These are phyloP conservation scores for Xenosphaeropsis pyriputrescens DNA, from an alignment of 2,329 filamentous ascomycete genomes.

Conservation along the genomic window DNA sequence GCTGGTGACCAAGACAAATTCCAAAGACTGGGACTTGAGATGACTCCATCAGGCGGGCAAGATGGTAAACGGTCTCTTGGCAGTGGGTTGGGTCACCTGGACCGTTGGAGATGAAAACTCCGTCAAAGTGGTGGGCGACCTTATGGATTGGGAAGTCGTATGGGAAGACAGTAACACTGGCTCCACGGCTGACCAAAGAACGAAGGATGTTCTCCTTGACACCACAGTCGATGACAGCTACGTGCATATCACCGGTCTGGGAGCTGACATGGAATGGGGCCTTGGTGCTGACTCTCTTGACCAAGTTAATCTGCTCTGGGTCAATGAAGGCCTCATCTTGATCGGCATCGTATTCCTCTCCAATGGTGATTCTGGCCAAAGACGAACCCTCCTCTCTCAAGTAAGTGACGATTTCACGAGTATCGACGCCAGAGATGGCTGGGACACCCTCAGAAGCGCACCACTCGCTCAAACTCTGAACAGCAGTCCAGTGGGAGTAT, in stretches of 20 bases:
- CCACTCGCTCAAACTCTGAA: conserved; percentile 87
- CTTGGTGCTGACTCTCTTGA: conserved; percentile 94
- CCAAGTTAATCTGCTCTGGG: conserved; percentile 90
- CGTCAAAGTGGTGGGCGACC: conserved; percentile 93
- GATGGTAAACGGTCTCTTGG: conserved; percentile 85
- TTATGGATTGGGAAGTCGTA: conserved; percentile 98
- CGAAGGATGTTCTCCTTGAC: conserved; percentile 99
- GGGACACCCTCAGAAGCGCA: conserved; percentile 93
- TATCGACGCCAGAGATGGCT: conserved; percentile 93
- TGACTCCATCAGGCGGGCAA: conserved; percentile 78
- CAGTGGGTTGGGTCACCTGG: conserved; percentile 97
- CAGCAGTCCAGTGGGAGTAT: conserved; percentile 98
- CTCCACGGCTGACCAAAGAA: conserved; percentile 80
- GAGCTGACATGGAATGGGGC: conserved; percentile 91
- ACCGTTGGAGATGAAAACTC: conserved; percentile 97
- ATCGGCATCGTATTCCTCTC: conserved; percentile 96
- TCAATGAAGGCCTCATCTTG: conserved; percentile 95
- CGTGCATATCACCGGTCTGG: conserved; percentile 68
- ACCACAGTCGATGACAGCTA: conserved; percentile 93
- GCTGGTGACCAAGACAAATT: conserved; percentile 94
- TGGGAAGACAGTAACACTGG: conserved; percentile 86
- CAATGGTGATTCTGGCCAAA: conserved; percentile 83
- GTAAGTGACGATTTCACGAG: conserved; percentile 88
- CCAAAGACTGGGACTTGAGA: conserved; percentile 91
- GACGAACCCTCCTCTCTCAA: conserved; percentile 95